phyloP scores from a whole-genome alignment of 73 alveolate genomes.

The Paramecium octaurelia region DNA sequence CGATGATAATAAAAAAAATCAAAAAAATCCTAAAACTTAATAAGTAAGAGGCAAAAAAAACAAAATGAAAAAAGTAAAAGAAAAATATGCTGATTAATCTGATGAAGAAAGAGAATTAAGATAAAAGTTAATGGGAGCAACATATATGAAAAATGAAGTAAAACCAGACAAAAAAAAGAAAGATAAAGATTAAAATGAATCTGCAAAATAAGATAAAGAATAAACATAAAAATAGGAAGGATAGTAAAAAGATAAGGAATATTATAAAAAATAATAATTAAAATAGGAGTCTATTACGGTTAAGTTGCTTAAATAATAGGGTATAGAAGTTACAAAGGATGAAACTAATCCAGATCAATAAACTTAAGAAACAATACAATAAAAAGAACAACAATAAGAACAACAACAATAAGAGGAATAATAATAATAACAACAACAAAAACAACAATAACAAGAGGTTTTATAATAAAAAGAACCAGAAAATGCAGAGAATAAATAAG shows the following conservation, averaged over 20 bases:
- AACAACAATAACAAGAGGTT: neutral
- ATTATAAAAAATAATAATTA: conserved; percentile 14
- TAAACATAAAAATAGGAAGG: neutral
- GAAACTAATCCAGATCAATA: neutral
- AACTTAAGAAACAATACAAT: neutral
- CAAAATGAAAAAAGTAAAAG: conserved; percentile 77
- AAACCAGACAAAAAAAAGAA: conserved; percentile 20
- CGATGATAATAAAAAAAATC: neutral
- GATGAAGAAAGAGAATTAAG: conserved; percentile 86
- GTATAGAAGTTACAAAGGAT: neutral
- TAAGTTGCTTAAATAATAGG: neutral
- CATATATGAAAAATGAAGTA: conserved; percentile 55
- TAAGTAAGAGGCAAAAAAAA: conserved; percentile 70
- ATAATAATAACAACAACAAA: neutral
- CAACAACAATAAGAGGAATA: conserved; percentile 19
- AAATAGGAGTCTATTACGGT: neutral
- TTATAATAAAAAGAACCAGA: neutral
- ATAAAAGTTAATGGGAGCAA: conserved; percentile 81
- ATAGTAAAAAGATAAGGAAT: conserved; percentile 31
- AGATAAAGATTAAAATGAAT: conserved; percentile 50
- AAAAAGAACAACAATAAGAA: neutral
- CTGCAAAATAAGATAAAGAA: conserved; percentile 17
- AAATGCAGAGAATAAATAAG: conserved; percentile 38
- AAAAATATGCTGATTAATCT: conserved; percentile 86
- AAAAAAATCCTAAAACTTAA: neutral